phyloP scores from a whole-genome alignment of 2,329 filamentous ascomycete genomes.

The Tolypocladium paradoxum region DNA sequence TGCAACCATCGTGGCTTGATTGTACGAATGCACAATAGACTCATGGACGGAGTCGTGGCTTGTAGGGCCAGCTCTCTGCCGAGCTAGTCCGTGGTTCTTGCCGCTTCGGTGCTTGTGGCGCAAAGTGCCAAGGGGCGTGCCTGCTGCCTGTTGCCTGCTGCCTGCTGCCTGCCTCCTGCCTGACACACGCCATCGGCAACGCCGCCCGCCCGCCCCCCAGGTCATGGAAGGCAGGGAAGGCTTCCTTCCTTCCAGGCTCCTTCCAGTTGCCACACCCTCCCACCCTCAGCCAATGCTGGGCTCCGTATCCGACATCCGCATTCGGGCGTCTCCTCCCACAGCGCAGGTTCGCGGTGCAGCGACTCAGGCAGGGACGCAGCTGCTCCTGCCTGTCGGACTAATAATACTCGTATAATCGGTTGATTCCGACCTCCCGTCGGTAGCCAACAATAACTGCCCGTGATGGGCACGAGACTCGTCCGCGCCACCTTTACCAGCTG shows the following conservation, averaged over 20 bases:
- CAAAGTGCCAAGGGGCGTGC: background rate
- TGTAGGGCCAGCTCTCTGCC: background rate
- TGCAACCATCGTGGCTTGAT: background rate
- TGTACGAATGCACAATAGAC: background rate
- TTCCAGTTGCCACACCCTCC: background rate
- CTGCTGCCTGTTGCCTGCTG: no score
- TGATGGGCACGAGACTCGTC: background rate
- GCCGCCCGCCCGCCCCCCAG: background rate
- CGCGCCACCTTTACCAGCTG: no score
- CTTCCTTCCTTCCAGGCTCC: background rate
- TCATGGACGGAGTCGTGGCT: no score
- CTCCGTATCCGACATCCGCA: background rate
- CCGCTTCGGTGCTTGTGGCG: background rate
- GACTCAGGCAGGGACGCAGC: background rate
- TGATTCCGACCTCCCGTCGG: no score
- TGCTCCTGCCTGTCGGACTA: background rate
- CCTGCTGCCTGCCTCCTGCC: background rate
- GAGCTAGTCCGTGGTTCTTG: background rate
- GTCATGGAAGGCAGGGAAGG: background rate
- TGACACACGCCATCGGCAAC: background rate
- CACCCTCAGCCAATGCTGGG: background rate
- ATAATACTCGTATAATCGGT: background rate
- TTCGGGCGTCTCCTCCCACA: background rate
- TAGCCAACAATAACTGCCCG: background rate
- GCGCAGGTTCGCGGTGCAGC: background rate